A percentile compares a stretch with the other conserved stretches of the same genome.
phyloP scores from a whole-genome alignment of 106 monocot genomes.

The Dendrobium officinale region DNA sequence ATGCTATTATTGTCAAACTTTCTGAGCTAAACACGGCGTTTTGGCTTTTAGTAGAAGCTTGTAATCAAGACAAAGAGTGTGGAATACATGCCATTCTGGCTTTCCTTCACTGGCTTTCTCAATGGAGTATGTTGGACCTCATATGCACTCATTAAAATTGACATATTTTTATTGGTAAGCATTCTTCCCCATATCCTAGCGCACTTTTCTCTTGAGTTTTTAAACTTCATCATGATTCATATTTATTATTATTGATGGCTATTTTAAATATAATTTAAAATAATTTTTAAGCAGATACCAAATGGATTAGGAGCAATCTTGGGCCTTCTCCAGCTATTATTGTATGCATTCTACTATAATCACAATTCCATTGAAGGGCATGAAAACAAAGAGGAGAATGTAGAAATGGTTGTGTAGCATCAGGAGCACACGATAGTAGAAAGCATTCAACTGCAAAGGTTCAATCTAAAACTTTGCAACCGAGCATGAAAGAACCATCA shows the following conservation, averaged over 20 bases:
- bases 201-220: neutral
- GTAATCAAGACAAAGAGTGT: slow-evolving; percentile 17
- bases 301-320: slow-evolving; percentile 9
- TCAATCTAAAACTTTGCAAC: too few relatives aligned
- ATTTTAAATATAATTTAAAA: too few relatives aligned
- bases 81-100: slow-evolving; percentile 14
- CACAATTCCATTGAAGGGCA: neutral
- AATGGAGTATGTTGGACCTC: slow-evolving; percentile 10
- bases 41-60: neutral
- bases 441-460: too few relatives aligned
- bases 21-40: neutral
- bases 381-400: too few relatives aligned
- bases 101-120: slow-evolving; percentile 6
- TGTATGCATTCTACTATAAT: slow-evolving; percentile 10
- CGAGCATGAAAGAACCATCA: too few relatives aligned
- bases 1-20: neutral
- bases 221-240: neutral
- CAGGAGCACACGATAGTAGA: too few relatives aligned
- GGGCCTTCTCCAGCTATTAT: neutral
- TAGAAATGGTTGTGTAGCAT: too few relatives aligned
- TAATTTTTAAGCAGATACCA: neutral
- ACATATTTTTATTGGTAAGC: slow-evolving; percentile 1
- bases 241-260: too few relatives aligned
- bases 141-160: slow-evolving; percentile 7
- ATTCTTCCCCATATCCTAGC: too few relatives aligned